Conservation (phyloP, 1,139 yeast species). For the Spencermartinsiella ligniputridi region DNA sequence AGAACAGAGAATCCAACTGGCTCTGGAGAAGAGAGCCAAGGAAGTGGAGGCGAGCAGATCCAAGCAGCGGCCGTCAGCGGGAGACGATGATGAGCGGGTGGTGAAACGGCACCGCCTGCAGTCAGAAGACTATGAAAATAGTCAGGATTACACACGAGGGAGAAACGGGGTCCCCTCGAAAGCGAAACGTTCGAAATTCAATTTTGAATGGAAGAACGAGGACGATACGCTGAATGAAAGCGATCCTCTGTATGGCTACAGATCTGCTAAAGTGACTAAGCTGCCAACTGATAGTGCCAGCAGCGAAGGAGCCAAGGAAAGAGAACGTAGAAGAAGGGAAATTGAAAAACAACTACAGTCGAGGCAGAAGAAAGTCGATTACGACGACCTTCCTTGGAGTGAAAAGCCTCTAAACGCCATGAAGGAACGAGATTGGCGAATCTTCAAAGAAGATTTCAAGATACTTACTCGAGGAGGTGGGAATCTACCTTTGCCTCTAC, state of each 20-base stretch:
- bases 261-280: neutral
- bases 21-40: constrained; percentile 24
- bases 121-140: neutral
- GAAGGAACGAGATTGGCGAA: constrained; percentile 87
- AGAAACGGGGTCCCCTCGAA: constrained; percentile 1
- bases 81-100: neutral
- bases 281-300: constrained; percentile 17
- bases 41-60: constrained; percentile 18
- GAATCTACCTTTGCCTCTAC: constrained; percentile 52
- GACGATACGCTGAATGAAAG: constrained; percentile 59
- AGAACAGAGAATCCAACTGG: constrained; percentile 41
- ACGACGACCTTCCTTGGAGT: constrained; percentile 59
- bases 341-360: constrained; percentile 14
- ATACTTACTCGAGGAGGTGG: constrained; percentile 56
- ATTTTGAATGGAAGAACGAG: constrained; percentile 63
- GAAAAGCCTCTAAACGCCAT: constrained; percentile 58
- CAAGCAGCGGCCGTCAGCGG: neutral
- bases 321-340: constrained; percentile 18
- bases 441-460: constrained; percentile 71
- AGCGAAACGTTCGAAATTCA: constrained; percentile 39
- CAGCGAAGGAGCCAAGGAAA: constrained; percentile 29
- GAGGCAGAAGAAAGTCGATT: constrained; percentile 19
- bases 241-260: constrained; percentile 38
- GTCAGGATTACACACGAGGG: neutral
- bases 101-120: neutral